These are phyloP conservation scores for Colletotrichum tofieldiae DNA, from an alignment of 2,329 filamentous ascomycete species.

Conservation along the genomic window DNA sequence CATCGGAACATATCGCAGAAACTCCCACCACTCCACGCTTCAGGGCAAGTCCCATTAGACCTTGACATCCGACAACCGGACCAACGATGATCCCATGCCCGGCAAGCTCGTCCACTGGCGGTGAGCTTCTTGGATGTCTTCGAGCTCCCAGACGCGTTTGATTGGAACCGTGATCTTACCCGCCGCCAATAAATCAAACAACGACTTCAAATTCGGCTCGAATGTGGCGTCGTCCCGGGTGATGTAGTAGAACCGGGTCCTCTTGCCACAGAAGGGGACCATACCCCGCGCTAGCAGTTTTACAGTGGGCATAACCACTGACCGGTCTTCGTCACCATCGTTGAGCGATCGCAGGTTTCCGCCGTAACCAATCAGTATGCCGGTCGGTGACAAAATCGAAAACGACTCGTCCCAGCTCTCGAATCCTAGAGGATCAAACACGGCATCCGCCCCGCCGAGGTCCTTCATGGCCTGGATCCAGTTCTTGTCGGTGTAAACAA, in stretches of 20 bases:
- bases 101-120: slow-evolving; percentile 53
- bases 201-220: slow-evolving; percentile 48
- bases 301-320: slow-evolving; percentile 50
- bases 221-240: slow-evolving; percentile 53
- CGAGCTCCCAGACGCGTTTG: slow-evolving; percentile 58
- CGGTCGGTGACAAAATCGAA: slow-evolving; percentile 57
- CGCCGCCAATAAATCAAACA: slow-evolving; percentile 52
- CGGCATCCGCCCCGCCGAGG: slow-evolving; percentile 62
- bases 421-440: slow-evolving; percentile 66
- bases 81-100: slow-evolving; percentile 56
- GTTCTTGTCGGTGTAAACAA: slow-evolving; percentile 64
- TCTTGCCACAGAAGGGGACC: slow-evolving; percentile 44
- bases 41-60: background rate
- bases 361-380: slow-evolving; percentile 58
- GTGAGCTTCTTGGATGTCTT: slow-evolving; percentile 57
- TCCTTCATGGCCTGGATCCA: slow-evolving; percentile 64
- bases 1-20: background rate
- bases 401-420: slow-evolving; percentile 67
- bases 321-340: slow-evolving; percentile 51
- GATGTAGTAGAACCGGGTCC: slow-evolving; percentile 56
- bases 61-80: slow-evolving; percentile 47
- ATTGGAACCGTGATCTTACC: slow-evolving; percentile 55
- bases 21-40: background rate
- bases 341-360: slow-evolving; percentile 53
- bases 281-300: slow-evolving; percentile 52